Percentiles rank a stretch among this genome's conserved stretches.
Evolutionary conservation across 2,329 filamentous ascomycete genomes (phyloP).

Genomic region (Talaromyces sp.): DNA sequence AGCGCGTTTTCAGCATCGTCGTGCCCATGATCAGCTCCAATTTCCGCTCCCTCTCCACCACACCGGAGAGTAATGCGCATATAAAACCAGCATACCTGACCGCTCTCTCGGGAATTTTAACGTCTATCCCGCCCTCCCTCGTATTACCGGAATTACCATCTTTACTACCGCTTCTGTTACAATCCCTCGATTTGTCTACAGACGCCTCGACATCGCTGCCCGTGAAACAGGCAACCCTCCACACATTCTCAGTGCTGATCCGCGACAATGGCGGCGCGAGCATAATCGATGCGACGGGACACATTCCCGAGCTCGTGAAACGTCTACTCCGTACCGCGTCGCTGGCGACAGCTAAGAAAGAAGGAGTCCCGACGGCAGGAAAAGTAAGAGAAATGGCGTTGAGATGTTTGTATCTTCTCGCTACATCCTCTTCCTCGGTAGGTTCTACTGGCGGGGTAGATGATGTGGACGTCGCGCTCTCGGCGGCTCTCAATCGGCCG

Average conservation of each 20-base stretch:
- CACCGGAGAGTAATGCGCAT: slow-evolving; percentile 25
- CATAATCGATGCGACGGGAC: slow-evolving; percentile 52
- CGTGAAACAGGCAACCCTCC: slow-evolving; percentile 60
- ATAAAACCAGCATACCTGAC: slow-evolving; percentile 61
- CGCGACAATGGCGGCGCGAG: slow-evolving; percentile 51
- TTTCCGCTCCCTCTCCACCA: slow-evolving; percentile 43
- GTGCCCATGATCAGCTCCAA: slow-evolving; percentile 55
- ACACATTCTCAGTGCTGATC: slow-evolving; percentile 58
- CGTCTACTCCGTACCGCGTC: slow-evolving; percentile 52
- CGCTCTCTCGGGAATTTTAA: slow-evolving; percentile 60
- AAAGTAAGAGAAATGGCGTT: slow-evolving; percentile 36
- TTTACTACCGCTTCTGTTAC: slow-evolving; percentile 59
- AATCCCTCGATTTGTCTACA: slow-evolving; percentile 53
- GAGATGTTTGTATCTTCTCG: slow-evolving; percentile 39
- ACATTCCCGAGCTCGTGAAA: slow-evolving; percentile 56
- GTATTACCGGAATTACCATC: slow-evolving; percentile 58
- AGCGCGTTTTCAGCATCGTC: slow-evolving; percentile 60
- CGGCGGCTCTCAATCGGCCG: slow-evolving; percentile 4
- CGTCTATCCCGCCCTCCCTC: slow-evolving; percentile 58
- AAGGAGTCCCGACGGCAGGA: slow-evolving; percentile 9
- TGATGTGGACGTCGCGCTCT: slow-evolving; percentile 13
- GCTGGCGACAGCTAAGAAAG: slow-evolving; percentile 19
- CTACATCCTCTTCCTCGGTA: slow-evolving; percentile 21
- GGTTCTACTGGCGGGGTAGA: neutral
- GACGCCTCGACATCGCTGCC: slow-evolving; percentile 28